Conservation (phyloP, 495 filamentous ascomycete genomes). For the Hyaloscypha finlandica region DNA sequence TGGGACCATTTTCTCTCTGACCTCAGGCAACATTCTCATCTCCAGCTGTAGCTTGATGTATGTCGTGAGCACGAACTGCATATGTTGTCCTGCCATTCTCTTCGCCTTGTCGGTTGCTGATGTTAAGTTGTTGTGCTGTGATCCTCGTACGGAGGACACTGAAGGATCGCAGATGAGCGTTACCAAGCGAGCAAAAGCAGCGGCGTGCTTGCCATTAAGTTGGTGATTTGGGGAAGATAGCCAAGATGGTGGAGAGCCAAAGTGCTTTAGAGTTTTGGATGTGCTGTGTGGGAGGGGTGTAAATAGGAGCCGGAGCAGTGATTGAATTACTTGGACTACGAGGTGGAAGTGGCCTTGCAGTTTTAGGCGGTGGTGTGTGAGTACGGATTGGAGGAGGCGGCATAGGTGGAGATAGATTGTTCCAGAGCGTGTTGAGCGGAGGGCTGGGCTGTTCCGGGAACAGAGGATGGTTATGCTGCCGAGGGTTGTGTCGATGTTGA, state of each 20-base stretch:
- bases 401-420: constrained; percentile 64
- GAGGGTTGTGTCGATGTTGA: constrained; percentile 68
- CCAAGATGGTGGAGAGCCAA: constrained; percentile 44
- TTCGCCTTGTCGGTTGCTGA: constrained; percentile 78
- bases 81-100: constrained; percentile 71
- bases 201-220: constrained; percentile 53
- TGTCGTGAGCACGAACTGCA: constrained; percentile 69
- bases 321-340: constrained; percentile 61
- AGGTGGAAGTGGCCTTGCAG: constrained; percentile 72
- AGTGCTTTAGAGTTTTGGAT: constrained; percentile 28
- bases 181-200: constrained; percentile 68
- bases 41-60: constrained; percentile 71
- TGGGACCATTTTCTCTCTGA: constrained; percentile 68
- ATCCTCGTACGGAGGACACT: constrained; percentile 64
- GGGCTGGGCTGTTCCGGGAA: constrained; percentile 43
- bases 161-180: constrained; percentile 79
- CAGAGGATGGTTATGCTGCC: constrained; percentile 56
- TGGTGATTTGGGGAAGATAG: constrained; percentile 40
- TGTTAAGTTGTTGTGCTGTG: constrained; percentile 53
- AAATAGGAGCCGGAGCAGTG: constrained; percentile 66
- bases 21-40: constrained; percentile 47
- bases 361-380: constrained; percentile 64
- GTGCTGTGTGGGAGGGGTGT: constrained; percentile 51
- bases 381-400: constrained; percentile 54
- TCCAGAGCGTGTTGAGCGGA: constrained; percentile 44